Evolutionary conservation across 2,329 filamentous ascomycete species (phyloP).

Genomic region (Ophiognomonia clavigignenti-juglandacearum): DNA sequence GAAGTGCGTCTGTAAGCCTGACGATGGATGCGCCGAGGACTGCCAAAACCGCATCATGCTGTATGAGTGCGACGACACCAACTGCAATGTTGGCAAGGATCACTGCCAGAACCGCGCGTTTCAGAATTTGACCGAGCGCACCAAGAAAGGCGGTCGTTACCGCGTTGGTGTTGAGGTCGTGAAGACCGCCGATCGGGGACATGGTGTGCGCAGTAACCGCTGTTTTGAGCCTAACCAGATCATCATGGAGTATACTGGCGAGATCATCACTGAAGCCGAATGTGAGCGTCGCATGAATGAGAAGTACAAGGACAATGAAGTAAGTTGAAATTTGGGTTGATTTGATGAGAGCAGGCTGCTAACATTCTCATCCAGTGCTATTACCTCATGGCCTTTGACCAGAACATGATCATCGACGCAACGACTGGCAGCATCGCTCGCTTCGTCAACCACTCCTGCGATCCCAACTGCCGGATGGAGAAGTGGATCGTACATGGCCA

Average conservation of each 20-base stretch:
- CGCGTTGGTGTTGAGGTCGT: constrained; percentile 93
- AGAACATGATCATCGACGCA: constrained; percentile 97
- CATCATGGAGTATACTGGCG: constrained; percentile 96
- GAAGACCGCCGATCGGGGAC: constrained; percentile 82
- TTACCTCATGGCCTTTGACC: constrained; percentile 97
- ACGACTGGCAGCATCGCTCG: constrained; percentile 93
- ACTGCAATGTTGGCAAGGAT: constrained; percentile 74
- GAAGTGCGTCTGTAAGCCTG: constrained; percentile 71
- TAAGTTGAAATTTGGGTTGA: constrained; percentile 35
- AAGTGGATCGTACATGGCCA: constrained; percentile 95
- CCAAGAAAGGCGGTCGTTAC: constrained; percentile 76
- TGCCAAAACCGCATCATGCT: constrained; percentile 97
- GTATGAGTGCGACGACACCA: constrained; percentile 89
- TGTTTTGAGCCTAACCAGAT: constrained; percentile 87
- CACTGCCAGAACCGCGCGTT: constrained; percentile 85
- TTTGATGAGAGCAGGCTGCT: background rate
- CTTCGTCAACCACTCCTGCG: constrained; percentile 97
- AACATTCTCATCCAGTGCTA: constrained; percentile 63
- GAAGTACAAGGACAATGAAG: constrained; percentile 88
- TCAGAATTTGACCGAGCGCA: constrained; percentile 68
- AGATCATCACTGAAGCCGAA: constrained; percentile 93
- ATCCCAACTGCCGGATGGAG: constrained; percentile 95
- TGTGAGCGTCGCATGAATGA: constrained; percentile 92
- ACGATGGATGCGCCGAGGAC: constrained; percentile 78
- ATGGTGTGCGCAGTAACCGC: constrained; percentile 86